Conservation (phyloP, 2,329 filamentous ascomycete species). For the Thermothelomyces thermophilus region DNA sequence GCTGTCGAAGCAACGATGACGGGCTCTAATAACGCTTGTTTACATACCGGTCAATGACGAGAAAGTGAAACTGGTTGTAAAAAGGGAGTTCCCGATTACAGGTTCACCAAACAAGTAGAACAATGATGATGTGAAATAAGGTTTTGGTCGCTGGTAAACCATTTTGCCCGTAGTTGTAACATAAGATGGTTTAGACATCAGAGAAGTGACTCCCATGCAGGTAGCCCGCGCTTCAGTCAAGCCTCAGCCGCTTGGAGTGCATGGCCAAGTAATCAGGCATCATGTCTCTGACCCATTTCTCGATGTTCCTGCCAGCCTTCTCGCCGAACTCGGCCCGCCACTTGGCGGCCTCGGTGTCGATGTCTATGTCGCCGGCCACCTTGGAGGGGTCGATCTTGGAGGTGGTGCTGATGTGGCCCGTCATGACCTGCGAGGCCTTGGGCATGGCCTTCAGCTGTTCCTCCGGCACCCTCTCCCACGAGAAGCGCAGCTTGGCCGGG, state of each 20-base stretch:
- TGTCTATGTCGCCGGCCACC: neutral
- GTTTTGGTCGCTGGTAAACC: no score
- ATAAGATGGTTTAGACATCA: no score
- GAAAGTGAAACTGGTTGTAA: no score
- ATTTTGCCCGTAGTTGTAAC: no score
- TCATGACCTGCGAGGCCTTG: neutral
- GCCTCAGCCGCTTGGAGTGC: neutral
- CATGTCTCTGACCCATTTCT: neutral
- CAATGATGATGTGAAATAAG: no score
- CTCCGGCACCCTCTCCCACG: neutral
- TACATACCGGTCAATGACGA: no score
- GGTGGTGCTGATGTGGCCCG: neutral
- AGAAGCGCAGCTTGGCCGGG: neutral
- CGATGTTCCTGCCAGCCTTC: neutral
- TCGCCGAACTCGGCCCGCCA: conserved; percentile 1
- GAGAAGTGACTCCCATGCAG: no score
- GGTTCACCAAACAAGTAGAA: no score
- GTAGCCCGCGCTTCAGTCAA: no score
- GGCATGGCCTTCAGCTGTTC: neutral
- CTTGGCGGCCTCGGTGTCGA: neutral
- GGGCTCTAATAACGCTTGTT: no score
- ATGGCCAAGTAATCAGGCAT: neutral
- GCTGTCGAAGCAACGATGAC: no score
- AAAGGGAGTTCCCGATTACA: no score
- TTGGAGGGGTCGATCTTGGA: neutral